These are phyloP conservation scores for Cyclotella sp. DNA, from an alignment of 108 stramenopile species.

Conservation along the genomic window DNA sequence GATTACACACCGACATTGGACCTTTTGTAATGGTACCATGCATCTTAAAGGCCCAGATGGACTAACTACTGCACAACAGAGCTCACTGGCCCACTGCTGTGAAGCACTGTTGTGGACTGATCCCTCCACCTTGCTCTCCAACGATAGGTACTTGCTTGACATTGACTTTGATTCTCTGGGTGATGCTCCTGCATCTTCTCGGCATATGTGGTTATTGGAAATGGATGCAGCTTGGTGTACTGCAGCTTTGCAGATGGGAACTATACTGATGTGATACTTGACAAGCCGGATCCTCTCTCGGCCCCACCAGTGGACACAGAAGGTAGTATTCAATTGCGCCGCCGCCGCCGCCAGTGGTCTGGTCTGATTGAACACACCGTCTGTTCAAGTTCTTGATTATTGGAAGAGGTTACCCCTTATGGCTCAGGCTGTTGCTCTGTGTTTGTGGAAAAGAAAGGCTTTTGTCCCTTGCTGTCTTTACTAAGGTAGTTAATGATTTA, in stretches of 20 bases:
- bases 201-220: background rate
- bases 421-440: constrained; percentile 12
- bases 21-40: background rate
- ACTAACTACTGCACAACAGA: background rate
- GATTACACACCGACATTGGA: constrained; percentile 6
- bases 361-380: constrained; percentile 5
- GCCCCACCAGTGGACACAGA: constrained; percentile 2
- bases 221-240: background rate
- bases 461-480: constrained; percentile 2
- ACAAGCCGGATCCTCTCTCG: background rate
- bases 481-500: constrained; percentile 10
- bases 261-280: background rate
- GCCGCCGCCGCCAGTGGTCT: background rate
- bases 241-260: background rate
- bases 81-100: background rate
- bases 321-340: background rate
- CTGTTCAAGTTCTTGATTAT: background rate
- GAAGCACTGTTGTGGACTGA: constrained; percentile 1
- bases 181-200: background rate
- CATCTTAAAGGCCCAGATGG: constrained; percentile 7
- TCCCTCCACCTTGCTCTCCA: background rate
- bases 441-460: constrained; percentile 11
- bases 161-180: constrained; percentile 4
- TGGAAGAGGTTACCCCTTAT: constrained; percentile 9
- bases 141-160: background rate